Evolutionary conservation across 768 basidiomycete genomes (phyloP).

Genomic region (Naganishia friedmannii): DNA sequence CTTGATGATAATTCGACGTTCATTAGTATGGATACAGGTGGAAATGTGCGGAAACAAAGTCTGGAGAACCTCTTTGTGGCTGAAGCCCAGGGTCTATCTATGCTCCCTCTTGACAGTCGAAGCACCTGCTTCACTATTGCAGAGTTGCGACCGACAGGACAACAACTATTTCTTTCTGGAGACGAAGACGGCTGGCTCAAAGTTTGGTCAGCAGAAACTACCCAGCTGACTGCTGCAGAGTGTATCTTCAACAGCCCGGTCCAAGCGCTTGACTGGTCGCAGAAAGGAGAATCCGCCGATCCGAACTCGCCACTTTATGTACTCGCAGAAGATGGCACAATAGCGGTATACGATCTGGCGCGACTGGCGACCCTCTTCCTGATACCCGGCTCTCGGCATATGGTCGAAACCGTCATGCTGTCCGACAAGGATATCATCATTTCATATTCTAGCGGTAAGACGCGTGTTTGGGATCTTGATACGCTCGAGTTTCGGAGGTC

Average conservation of each 20-base stretch:
- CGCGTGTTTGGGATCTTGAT: slow-evolving; percentile 80
- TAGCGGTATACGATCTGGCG: slow-evolving; percentile 34
- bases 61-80: neutral
- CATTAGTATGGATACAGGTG: neutral
- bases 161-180: slow-evolving; percentile 39
- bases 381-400: slow-evolving; percentile 19
- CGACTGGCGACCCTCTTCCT: neutral
- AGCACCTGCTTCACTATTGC: neutral
- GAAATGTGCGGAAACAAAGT: neutral
- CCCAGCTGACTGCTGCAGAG: neutral
- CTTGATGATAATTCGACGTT: neutral
- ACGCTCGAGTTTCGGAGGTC: slow-evolving; percentile 82
- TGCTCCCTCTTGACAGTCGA: slow-evolving; percentile 1
- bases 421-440: slow-evolving; percentile 54
- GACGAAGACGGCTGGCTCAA: slow-evolving; percentile 48
- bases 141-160: slow-evolving; percentile 1
- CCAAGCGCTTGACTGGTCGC: slow-evolving; percentile 65
- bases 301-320: slow-evolving; percentile 46
- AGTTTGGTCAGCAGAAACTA: slow-evolving; percentile 40
- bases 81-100: neutral
- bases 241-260: slow-evolving; percentile 35
- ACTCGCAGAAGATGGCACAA: slow-evolving; percentile 50
- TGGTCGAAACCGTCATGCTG: slow-evolving; percentile 4
- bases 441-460: slow-evolving; percentile 70
- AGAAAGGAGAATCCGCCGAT: slow-evolving; percentile 67